Percentiles rank a stretch among this genome's conserved stretches.
Conservation (phyloP, 495 filamentous ascomycete species). For the Pyronema domesticum region DNA sequence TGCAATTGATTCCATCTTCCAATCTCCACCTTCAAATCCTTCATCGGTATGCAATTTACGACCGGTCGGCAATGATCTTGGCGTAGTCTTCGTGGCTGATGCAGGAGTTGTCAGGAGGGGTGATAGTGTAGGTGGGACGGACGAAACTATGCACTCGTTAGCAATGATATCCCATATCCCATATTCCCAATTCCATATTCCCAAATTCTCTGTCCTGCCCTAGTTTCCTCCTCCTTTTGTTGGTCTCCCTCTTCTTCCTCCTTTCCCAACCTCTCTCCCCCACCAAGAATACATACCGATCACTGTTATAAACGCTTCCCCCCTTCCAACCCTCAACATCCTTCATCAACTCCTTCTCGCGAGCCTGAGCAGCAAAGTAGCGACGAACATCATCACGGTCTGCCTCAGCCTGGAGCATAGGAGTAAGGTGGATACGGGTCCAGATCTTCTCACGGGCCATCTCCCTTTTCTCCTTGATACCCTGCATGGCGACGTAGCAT, state of each 20-base stretch:
- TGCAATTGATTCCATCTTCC: too few relatives aligned
- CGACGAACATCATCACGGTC: conserved; percentile 84
- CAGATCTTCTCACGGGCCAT: conserved; percentile 95
- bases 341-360: conserved; percentile 79
- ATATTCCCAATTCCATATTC: too few relatives aligned
- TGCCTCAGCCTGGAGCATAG: conserved; percentile 82
- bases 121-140: conserved; percentile 10
- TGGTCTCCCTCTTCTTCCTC: background rate
- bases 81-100: conserved; percentile 1
- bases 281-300: conserved; percentile 25
- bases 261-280: background rate
- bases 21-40: too few relatives aligned
- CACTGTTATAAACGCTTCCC: conserved; percentile 63
- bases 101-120: conserved; percentile 17
- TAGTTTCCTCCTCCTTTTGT: background rate
- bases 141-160: conserved; percentile 21
- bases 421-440: conserved; percentile 81
- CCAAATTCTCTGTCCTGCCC: background rate
- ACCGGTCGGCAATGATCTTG: conserved; percentile 21
- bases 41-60: conserved; percentile 9
- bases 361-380: conserved; percentile 63
- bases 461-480: conserved; percentile 80
- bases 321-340: conserved; percentile 40
- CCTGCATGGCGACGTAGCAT: conserved; percentile 62
- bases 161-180: too few relatives aligned